Conservation (phyloP, 768 basidiomycete genomes). For the Pleurotus salmoneostramineus region DNA sequence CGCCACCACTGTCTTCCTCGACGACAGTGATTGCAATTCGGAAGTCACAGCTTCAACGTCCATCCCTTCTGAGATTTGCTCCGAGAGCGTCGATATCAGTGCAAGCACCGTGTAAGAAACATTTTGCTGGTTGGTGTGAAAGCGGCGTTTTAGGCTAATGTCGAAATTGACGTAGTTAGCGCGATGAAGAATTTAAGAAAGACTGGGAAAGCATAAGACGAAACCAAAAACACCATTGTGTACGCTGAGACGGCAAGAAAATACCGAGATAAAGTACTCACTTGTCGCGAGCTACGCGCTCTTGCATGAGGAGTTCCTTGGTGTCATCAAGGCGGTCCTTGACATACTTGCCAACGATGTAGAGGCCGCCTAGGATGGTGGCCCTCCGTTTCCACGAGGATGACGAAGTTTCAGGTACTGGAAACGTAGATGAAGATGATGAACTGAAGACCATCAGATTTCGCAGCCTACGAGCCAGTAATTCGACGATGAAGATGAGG, state of each 20-base stretch:
- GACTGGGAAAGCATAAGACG: not conserved
- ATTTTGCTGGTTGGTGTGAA: slow-evolving; percentile 74
- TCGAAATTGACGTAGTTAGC: not conserved
- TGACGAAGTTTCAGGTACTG: slow-evolving; percentile 9
- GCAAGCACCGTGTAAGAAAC: slow-evolving; percentile 70
- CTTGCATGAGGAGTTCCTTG: slow-evolving; percentile 56
- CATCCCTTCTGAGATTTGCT: slow-evolving; percentile 53
- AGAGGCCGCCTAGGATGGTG: slow-evolving; percentile 44
- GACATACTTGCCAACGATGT: slow-evolving; percentile 60
- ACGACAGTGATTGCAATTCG: slow-evolving; percentile 31
- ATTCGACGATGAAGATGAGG: too few species aligned
- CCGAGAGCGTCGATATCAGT: slow-evolving; percentile 41
- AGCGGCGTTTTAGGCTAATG: slow-evolving; percentile 64
- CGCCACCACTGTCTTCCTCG: slow-evolving; percentile 4
- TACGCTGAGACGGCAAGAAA: not conserved
- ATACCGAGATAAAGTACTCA: slow-evolving; percentile 30
- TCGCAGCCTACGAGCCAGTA: too few species aligned
- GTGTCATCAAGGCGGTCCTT: slow-evolving; percentile 60
- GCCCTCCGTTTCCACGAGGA: slow-evolving; percentile 11
- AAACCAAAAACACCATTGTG: not conserved
- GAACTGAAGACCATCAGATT: not conserved
- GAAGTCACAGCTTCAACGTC: slow-evolving; percentile 60
- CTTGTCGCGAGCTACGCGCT: slow-evolving; percentile 65
- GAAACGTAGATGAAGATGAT: not conserved
- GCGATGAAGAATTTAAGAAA: not conserved